These are phyloP conservation scores for Suillus subalutaceus DNA, from an alignment of 768 basidiomycete species.

Conservation along the genomic window DNA sequence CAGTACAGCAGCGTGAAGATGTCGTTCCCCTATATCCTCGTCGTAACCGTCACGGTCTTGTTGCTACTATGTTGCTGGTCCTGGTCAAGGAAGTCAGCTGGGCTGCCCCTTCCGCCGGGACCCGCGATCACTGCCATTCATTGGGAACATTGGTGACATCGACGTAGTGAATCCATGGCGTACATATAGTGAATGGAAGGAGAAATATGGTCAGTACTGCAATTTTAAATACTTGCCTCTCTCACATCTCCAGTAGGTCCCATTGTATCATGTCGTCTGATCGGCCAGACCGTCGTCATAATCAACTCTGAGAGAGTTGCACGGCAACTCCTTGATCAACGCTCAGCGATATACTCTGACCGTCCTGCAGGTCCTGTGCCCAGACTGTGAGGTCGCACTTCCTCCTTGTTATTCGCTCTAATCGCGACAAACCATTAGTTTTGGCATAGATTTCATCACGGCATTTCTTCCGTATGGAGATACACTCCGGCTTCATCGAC, in stretches of 20 bases:
- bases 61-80: background rate
- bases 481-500: slow-evolving; percentile 32
- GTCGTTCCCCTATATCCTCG: background rate
- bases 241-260: slow-evolving; percentile 23
- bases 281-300: slow-evolving; percentile 29
- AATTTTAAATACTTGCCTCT: background rate
- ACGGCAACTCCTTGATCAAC: slow-evolving; percentile 31
- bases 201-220: slow-evolving; percentile 27
- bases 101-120: background rate
- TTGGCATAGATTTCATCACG: slow-evolving; percentile 32
- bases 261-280: slow-evolving; percentile 29
- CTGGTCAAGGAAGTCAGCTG: background rate
- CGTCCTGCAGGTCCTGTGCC: slow-evolving; percentile 24
- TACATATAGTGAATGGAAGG: slow-evolving; percentile 31
- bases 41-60: background rate
- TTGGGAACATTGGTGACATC: background rate
- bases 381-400: slow-evolving; percentile 23
- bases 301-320: slow-evolving; percentile 31
- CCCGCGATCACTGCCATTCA: background rate
- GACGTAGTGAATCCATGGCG: background rate
- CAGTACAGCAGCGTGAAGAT: background rate
- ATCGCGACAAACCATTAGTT: slow-evolving; percentile 16
- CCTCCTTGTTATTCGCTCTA: background rate
- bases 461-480: slow-evolving; percentile 32
- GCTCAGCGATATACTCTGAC: slow-evolving; percentile 32